These are phyloP conservation scores for Halophytophthora batemanensis DNA, from an alignment of 352 stramenopile genomes.

Conservation along the genomic window DNA sequence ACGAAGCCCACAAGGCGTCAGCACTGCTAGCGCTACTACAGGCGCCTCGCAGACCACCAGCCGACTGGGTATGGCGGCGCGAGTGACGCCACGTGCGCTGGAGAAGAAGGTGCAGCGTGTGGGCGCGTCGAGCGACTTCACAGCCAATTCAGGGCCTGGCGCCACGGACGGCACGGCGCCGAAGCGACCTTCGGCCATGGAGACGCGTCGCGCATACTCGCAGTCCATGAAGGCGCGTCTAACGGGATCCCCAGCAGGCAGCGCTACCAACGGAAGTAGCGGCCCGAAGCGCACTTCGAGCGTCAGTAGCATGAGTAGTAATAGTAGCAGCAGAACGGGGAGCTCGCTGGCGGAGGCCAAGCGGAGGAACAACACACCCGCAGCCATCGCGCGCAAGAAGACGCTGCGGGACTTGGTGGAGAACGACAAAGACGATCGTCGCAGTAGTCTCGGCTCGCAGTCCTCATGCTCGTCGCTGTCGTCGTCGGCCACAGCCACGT, in stretches of 20 bases:
- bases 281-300: slow-evolving; percentile 25
- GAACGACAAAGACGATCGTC: slow-evolving; percentile 35
- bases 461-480: slow-evolving; percentile 50
- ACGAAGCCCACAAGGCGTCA: slow-evolving; percentile 2
- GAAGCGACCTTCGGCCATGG: slow-evolving; percentile 25
- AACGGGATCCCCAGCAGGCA: neutral
- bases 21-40: slow-evolving; percentile 4
- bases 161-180: slow-evolving; percentile 6
- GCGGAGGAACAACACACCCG: slow-evolving; percentile 16
- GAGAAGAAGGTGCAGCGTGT: slow-evolving; percentile 39
- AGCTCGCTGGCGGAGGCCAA: slow-evolving; percentile 15
- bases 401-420: slow-evolving; percentile 42
- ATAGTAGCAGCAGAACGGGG: slow-evolving; percentile 22
- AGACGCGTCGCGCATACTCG: slow-evolving; percentile 25
- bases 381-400: slow-evolving; percentile 22
- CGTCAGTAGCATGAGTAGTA: slow-evolving; percentile 30
- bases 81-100: slow-evolving; percentile 28
- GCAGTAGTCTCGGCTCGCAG: slow-evolving; percentile 47
- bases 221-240: slow-evolving; percentile 16
- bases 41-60: slow-evolving; percentile 15
- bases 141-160: neutral
- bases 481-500: slow-evolving; percentile 35
- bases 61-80: slow-evolving; percentile 42
- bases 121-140: slow-evolving; percentile 16
- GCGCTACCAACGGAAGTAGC: slow-evolving; percentile 14